A percentile compares a stretch with the other conserved stretches of the same genome.
These are phyloP conservation scores for Backusella psychrophila DNA, from an alignment of 192 early-diverging fungal genomes.

Conservation along the genomic window DNA sequence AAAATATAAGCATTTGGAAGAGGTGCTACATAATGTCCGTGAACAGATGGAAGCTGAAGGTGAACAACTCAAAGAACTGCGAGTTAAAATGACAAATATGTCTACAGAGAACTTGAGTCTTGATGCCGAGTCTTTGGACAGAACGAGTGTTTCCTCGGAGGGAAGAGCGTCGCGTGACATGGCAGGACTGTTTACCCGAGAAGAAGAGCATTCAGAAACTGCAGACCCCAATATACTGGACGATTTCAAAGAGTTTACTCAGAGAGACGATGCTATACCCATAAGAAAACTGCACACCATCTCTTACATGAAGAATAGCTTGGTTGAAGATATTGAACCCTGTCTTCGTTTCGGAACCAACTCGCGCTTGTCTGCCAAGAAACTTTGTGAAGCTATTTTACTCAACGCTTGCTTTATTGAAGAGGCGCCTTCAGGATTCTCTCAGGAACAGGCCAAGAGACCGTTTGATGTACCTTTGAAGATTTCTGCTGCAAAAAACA, in stretches of 20 bases:
- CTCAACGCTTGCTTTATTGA: slow-evolving; percentile 86
- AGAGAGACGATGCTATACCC: slow-evolving; percentile 58
- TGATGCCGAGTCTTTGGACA: slow-evolving; percentile 63
- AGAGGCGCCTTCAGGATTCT: slow-evolving; percentile 59
- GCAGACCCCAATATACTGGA: slow-evolving; percentile 75
- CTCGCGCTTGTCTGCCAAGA: slow-evolving; percentile 83
- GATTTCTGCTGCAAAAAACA: slow-evolving; percentile 47
- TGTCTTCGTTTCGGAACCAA: slow-evolving; percentile 91
- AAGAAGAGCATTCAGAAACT: slow-evolving; percentile 21
- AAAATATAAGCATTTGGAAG: slow-evolving; percentile 52
- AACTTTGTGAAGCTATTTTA: slow-evolving; percentile 84
- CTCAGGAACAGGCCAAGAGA: slow-evolving; percentile 42
- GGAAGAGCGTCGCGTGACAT: slow-evolving; percentile 30
- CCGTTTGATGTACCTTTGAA: slow-evolving; percentile 43
- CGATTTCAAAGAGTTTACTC: slow-evolving; percentile 89
- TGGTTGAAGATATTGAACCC: slow-evolving; percentile 89
- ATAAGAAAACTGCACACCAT: slow-evolving; percentile 73
- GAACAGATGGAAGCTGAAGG: slow-evolving; percentile 70
- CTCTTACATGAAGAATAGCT: slow-evolving; percentile 82
- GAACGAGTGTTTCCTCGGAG: slow-evolving; percentile 78
- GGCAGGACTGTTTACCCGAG: not conserved
- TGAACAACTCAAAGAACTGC: slow-evolving; percentile 81
- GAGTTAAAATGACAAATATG: slow-evolving; percentile 73
- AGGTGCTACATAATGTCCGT: slow-evolving; percentile 62
- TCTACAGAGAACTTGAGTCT: slow-evolving; percentile 33